Conservation (phyloP, 2,329 filamentous ascomycete species). For the Diaporthe sp. region DNA sequence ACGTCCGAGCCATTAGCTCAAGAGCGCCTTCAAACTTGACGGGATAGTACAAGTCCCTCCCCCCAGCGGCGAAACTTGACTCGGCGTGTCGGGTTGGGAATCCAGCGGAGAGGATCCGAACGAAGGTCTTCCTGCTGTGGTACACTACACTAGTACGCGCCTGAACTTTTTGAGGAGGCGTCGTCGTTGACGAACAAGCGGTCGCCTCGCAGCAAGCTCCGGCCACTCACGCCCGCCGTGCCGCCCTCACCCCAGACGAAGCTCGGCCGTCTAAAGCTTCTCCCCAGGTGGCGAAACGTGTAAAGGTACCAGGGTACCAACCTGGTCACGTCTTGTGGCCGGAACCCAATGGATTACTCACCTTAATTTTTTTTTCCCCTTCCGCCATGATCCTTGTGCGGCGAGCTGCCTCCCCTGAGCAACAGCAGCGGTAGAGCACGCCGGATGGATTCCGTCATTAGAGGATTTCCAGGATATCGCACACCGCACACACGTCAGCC, state of each 20-base stretch:
- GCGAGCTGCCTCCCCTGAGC: not conserved
- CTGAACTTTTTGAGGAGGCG: not conserved
- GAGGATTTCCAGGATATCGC: not conserved
- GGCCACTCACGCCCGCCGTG: slow-evolving; percentile 8
- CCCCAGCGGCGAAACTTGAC: not conserved
- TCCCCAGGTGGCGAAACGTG: not conserved
- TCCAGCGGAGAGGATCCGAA: not conserved
- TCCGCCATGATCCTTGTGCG: not conserved
- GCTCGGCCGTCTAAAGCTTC: slow-evolving; percentile 2
- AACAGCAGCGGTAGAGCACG: not conserved
- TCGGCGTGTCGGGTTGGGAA: not conserved
- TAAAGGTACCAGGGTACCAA: not conserved
- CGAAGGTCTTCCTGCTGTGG: not conserved
- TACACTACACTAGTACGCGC: not conserved
- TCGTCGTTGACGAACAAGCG: slow-evolving; percentile 5
- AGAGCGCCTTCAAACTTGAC: not conserved
- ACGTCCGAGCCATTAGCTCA: slow-evolving; percentile 2
- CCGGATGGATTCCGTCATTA: not conserved
- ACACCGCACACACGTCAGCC: not conserved
- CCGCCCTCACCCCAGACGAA: not conserved
- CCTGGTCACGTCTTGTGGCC: not conserved
- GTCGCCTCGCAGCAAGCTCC: not conserved
- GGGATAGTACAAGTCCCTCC: not conserved
- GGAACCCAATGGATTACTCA: not conserved
- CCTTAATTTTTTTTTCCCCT: not conserved